Conservation (phyloP, 164 flowering plant species). For the Houttuynia cordata region DNA sequence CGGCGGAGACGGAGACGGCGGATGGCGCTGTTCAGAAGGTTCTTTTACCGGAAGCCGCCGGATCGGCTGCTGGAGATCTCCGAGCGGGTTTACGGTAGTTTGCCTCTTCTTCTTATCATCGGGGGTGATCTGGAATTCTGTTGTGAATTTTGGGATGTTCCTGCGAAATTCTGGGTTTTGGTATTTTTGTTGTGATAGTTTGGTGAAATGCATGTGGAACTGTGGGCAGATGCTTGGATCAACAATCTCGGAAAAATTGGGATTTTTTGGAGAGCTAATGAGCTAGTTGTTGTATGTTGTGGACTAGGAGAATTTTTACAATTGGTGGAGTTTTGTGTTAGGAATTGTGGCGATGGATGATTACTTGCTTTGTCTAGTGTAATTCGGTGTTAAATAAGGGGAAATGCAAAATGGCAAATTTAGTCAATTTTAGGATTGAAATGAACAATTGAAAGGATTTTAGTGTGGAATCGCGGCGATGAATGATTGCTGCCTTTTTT, state of each 20-base stretch:
- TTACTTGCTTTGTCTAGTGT: too few species aligned
- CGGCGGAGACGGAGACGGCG: conserved; percentile 58
- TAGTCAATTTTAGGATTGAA: too few species aligned
- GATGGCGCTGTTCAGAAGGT: conserved; percentile 96
- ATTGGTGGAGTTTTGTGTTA: too few species aligned
- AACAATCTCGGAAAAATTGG: not conserved
- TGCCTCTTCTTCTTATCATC: not conserved
- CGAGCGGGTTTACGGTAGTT: conserved; percentile 77
- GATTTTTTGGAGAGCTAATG: not conserved
- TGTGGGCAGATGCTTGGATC: not conserved
- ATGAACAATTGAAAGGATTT: too few species aligned
- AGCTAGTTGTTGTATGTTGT: not conserved
- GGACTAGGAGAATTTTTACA: not conserved
- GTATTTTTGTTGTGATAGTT: not conserved
- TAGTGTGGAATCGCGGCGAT: too few species aligned
- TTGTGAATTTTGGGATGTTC: not conserved
- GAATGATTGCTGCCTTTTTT: too few species aligned
- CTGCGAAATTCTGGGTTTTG: not conserved
- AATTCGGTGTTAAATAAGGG: too few species aligned
- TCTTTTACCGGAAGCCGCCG: conserved; percentile 88
- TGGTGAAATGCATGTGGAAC: not conserved
- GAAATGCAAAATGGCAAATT: too few species aligned
- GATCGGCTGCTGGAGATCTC: conserved; percentile 95
- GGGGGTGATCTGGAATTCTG: not conserved
- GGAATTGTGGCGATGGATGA: too few species aligned